A percentile compares a stretch with the other conserved stretches of the same genome.
phyloP scores from a whole-genome alignment of 116 monocot species.

The Iris pallida region DNA sequence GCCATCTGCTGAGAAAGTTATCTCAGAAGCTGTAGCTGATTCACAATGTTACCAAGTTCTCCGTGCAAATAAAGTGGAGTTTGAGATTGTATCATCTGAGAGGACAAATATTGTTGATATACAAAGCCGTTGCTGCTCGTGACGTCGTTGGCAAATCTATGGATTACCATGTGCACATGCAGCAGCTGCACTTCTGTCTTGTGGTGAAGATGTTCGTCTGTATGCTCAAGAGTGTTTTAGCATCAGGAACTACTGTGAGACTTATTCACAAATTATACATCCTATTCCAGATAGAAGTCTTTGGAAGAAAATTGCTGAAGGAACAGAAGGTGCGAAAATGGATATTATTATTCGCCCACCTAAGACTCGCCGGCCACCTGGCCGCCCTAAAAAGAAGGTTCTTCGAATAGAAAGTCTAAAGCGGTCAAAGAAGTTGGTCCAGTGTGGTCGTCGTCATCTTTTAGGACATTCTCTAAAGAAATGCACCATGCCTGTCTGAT shows the following conservation, averaged over 20 bases:
- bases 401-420: slow-evolving; percentile 85
- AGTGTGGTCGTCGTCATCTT: slow-evolving; percentile 97
- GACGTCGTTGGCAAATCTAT: slow-evolving; percentile 95
- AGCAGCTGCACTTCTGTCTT: slow-evolving; percentile 83
- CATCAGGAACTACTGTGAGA: slow-evolving; percentile 61
- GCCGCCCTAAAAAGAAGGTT: slow-evolving; percentile 96
- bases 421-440: slow-evolving; percentile 85
- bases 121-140: slow-evolving; percentile 73
- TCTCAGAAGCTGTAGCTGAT: slow-evolving; percentile 80
- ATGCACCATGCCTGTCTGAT: slow-evolving; percentile 56
- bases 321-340: slow-evolving; percentile 40
- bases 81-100: slow-evolving; percentile 98
- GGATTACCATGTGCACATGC: slow-evolving; percentile 98
- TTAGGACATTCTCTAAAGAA: slow-evolving; percentile 99
- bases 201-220: slow-evolving; percentile 79
- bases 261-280: slow-evolving; percentile 70
- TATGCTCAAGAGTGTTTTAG: slow-evolving; percentile 90
- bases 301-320: slow-evolving; percentile 59
- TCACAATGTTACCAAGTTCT: slow-evolving; percentile 93
- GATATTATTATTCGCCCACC: slow-evolving; percentile 79
- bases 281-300: slow-evolving; percentile 60
- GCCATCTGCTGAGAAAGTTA: slow-evolving; percentile 82
- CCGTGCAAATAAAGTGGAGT: slow-evolving; percentile 96
- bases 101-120: slow-evolving; percentile 96
- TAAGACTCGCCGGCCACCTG: slow-evolving; percentile 84